These are phyloP conservation scores for Endotrypanum monterogeii DNA, from an alignment of 208 protist species.

Conservation along the genomic window DNA sequence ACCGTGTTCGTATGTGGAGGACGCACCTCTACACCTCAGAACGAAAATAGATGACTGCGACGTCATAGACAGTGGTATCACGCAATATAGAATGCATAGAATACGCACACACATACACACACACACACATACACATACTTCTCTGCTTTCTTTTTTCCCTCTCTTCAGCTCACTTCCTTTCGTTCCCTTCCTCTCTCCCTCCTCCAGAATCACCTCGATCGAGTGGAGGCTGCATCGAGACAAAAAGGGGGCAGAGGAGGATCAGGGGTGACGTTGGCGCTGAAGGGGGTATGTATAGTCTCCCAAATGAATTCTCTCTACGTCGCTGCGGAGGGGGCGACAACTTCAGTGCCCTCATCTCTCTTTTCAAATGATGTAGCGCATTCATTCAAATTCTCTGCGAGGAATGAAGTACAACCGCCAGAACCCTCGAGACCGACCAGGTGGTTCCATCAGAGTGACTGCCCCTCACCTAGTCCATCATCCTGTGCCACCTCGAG, in stretches of 20 bases:
- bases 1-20: no score
- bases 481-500: neutral
- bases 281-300: neutral
- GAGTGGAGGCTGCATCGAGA: neutral
- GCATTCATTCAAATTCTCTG: neutral
- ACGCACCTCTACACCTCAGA: neutral
- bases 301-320: neutral
- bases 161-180: neutral
- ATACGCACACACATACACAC: neutral
- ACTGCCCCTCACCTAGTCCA: neutral
- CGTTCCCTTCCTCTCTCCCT: no score
- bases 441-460: neutral
- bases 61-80: neutral
- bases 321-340: neutral
- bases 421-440: neutral
- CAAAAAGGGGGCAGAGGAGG: neutral
- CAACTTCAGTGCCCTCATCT: neutral
- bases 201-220: neutral
- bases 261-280: no score
- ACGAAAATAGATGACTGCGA: neutral
- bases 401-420: neutral
- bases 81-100: neutral
- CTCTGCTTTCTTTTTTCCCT: neutral
- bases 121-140: neutral
- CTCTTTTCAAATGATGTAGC: neutral